Base-by-base conservation (phyloP, 2,329 filamentous ascomycete species). In the Fusarium nurragi region DNA sequence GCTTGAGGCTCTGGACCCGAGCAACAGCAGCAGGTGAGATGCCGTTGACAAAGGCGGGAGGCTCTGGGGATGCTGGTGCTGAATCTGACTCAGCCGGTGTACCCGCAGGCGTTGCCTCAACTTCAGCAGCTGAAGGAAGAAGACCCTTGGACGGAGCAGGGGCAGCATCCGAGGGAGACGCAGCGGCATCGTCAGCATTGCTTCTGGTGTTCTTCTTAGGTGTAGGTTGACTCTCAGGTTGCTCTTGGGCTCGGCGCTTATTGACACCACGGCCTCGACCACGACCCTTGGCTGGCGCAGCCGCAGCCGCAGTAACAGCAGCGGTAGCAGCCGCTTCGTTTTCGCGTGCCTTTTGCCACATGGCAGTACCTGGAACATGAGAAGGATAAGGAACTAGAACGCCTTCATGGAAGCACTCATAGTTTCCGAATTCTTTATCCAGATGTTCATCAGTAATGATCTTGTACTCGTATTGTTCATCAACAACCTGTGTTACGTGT, bases 181-280 rank as follows among this genome's bases (percentile, higher is more conserved):
- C 65, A 18, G 73, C 60, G 14, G 72, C 65, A 19, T 77, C 76
- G 10, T 74, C 73, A 38, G 76, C 66, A 36, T 73, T 71, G 38
- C 72, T 71, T 51, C 77, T 75, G n/a, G 77, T 76, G 19, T 74
- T 75, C 56, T 81, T 81, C 76, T 87, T 87, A 25, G 80, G 76
- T 2, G 79, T 79, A 2, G 81, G 81, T 62, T 83, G 80, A 21
- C 79, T 80, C 19, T 85, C 83, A 2, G 77, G 78, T 59, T 83
- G 81, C 25, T 80, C 81, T 14, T 79, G 80, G 7, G 84, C 80
- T 68, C 81, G 84, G 22, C 84, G 81, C 75, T 86, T 87, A 60
- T 70, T 74, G 50, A 70, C 71, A 30, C 71, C 75, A 44, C 71
- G 77, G 41, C 68, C 77, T 68, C 65, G 73, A 48, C 73, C 77